Base-by-base conservation (phyloP, 768 basidiomycete species). In the Russula griseocarnosa region DNA sequence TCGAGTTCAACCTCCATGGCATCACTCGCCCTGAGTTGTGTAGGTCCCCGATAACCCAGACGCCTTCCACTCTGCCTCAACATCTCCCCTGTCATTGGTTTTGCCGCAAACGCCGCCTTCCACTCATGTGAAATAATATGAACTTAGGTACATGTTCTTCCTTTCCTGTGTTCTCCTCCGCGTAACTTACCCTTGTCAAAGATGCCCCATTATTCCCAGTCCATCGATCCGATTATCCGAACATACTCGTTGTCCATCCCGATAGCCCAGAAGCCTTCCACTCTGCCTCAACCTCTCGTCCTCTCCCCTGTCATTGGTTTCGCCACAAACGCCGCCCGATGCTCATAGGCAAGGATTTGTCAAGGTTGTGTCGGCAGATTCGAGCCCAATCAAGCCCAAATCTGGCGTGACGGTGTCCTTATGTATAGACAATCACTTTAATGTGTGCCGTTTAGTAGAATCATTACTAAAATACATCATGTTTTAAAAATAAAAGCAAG, bases 261-360 rank as follows among this genome's bases (percentile, higher is more conserved):
- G 68, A 72, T 58, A 76, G 73, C 42, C 75, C 74, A 26, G 61
- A 63, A 47, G 67, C 68, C 20, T 74, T 70, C 1, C 72, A 71
- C 59, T 74, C 73, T 30, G 69, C 65, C 7, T 71, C 71, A 42
- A 72, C 71, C 32, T 72, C n/a, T n/a, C n/a, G n/a, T n/a, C n/a
- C n/a, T n/a, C 72, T 11, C 74, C 75, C 24, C 72, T 73, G 30
- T 71, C 72, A 20, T 70, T 71, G 46, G 71, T 62, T 2, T 71
- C 73, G 60, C 74, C 73, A 1, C 68, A 69, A 28, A 75, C 73
- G 40, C 74, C 73, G 9, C 67, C 68, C 16, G 65, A 66, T 38
- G 65, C 57, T 40, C 64, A 65, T 8, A 62, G 55, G 32, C 32
- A 42, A 13, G 62, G 50, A 54, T 54, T 63, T 1, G 34, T 34